Base-by-base conservation (phyloP, 2,329 filamentous ascomycete species). In the Alternaria angustiovoidea region DNA sequence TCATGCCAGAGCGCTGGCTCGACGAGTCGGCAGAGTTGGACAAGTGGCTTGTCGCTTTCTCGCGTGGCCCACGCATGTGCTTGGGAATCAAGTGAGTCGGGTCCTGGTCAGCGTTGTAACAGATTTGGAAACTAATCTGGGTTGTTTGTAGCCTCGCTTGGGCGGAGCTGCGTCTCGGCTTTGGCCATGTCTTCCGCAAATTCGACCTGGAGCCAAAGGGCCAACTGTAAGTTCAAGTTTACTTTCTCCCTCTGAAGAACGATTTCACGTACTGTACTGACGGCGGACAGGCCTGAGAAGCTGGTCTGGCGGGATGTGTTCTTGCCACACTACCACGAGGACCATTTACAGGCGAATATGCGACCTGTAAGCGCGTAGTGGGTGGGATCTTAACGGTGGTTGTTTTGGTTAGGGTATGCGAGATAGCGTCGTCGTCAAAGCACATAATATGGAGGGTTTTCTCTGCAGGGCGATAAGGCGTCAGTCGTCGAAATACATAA, bases 41-140 rank as follows among this genome's bases (percentile, higher is more conserved):
- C 7, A 65, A 70, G 22, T 74, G 69, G 61, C 70, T 76, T 12
- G 68, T 75, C 4, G 67, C 74, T 7, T 80, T 79, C 58, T 75
- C 74, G 3, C 74, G 73, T 9, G 78, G 78, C 4, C 67, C 75
- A 14, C 68, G 78, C 65, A 77, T 71, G 67, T 78, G 65, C 65
- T 65, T 66, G 30, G 73, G 70, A 30, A 76, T 69, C 51, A 75
- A 73, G 70, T 74, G 39, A 57, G 71, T 67, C 6, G 14, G 8
- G 16, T 18, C 20, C 22, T 18, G 16, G 16, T 14, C 53, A 7
- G 7, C 5, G 28, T 18, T 22, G 26, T 20, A 3, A 39, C 5
- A 18, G 43, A 16, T 38, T 9, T 8, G 6, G 16, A 30, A 41
- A 9, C 32, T 53, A 16, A 61, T 5, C 3, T n/a, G 14, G 14